Percentiles rank a stretch among this genome's conserved stretches.
Conservation (phyloP, 2,329 filamentous ascomycete species). For the Fusarium sp. region DNA sequence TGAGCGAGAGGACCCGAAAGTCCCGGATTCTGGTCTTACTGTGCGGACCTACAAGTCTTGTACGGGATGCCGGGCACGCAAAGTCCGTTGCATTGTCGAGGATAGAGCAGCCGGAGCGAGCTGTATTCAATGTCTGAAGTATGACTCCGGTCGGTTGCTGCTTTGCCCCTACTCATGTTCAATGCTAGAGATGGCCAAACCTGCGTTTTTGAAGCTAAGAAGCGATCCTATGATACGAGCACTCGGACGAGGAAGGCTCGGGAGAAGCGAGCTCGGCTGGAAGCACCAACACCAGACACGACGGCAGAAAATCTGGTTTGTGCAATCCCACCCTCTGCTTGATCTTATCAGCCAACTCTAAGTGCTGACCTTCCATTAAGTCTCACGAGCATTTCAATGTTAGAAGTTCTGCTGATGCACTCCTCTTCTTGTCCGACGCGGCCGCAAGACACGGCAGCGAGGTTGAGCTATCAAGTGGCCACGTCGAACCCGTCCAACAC, state of each 20-base stretch:
- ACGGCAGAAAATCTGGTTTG: neutral
- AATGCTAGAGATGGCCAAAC: neutral
- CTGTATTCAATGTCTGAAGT: constrained; percentile 4
- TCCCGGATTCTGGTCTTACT: neutral
- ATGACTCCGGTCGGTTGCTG: neutral
- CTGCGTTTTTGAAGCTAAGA: neutral
- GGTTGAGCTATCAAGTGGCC: neutral
- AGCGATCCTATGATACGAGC: neutral
- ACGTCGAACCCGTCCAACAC: neutral
- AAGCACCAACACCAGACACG: neutral
- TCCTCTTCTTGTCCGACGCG: neutral
- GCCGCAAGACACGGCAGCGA: neutral
- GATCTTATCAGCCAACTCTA: neutral
- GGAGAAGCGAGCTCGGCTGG: neutral
- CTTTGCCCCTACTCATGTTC: neutral
- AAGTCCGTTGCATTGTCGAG: constrained; percentile 1
- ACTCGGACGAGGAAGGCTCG: neutral
- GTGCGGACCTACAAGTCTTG: constrained; percentile 3
- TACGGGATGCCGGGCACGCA: neutral
- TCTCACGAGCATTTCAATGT: neutral
- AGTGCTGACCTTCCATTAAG: neutral
- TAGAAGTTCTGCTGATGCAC: constrained; percentile 6
- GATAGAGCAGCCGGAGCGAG: neutral
- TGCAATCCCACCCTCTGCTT: neutral
- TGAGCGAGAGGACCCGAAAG: neutral